These are phyloP conservation scores for Dissophora globulifera DNA, from an alignment of 192 early-diverging fungal species.

Conservation along the genomic window DNA sequence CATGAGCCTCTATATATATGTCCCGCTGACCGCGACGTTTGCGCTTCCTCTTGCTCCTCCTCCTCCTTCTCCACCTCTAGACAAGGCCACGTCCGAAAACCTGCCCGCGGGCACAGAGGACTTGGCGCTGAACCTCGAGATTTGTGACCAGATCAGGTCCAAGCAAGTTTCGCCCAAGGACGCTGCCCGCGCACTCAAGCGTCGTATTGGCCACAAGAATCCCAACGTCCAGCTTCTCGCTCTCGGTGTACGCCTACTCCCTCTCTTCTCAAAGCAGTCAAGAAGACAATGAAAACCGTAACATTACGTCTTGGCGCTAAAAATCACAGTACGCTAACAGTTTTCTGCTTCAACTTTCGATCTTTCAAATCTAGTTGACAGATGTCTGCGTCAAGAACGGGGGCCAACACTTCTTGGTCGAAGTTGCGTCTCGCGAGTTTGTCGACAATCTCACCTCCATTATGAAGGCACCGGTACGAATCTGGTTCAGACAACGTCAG, in stretches of 20 bases:
- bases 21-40: no score
- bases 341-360: neutral
- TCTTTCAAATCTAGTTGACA: constrained; percentile 64
- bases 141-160: constrained; percentile 92
- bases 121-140: constrained; percentile 84
- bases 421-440: constrained; percentile 91
- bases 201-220: constrained; percentile 86
- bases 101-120: constrained; percentile 88
- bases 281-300: no score
- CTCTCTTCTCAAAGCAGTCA: no score
- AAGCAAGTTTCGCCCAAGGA: constrained; percentile 83
- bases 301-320: no score
- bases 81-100: constrained; percentile 90
- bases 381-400: constrained; percentile 98
- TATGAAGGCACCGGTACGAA: constrained; percentile 63
- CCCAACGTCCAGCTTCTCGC: constrained; percentile 94
- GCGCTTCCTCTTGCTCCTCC: neutral
- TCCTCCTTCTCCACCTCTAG: constrained; percentile 38
- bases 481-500: no score
- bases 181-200: constrained; percentile 78
- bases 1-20: no score
- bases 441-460: constrained; percentile 83
- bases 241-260: constrained; percentile 67
- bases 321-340: no score
- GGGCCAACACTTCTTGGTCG: constrained; percentile 84